phyloP scores from a whole-genome alignment of 2,329 filamentous ascomycete species.

The Alternaria arborescens region DNA sequence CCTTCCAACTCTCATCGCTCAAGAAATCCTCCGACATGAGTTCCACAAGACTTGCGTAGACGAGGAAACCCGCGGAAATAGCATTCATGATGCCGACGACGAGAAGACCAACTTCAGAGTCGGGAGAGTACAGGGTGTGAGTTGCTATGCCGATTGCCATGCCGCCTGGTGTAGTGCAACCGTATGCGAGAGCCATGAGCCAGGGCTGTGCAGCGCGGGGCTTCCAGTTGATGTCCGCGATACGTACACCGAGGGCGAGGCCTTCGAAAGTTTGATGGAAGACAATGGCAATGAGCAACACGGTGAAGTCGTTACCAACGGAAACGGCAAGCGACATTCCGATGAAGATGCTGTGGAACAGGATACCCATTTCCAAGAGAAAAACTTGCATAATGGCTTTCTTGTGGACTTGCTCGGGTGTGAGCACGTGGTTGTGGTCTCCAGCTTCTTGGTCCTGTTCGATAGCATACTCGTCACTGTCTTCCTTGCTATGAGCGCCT shows the following conservation, averaged over 20 bases:
- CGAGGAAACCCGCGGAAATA: constrained; percentile 78
- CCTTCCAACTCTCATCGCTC: constrained; percentile 75
- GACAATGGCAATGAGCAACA: constrained; percentile 67
- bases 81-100: constrained; percentile 91
- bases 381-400: constrained; percentile 47
- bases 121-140: constrained; percentile 81
- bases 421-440: constrained; percentile 23
- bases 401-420: constrained; percentile 36
- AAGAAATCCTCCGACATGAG: constrained; percentile 85
- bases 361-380: constrained; percentile 66
- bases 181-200: constrained; percentile 82
- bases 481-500: constrained; percentile 44
- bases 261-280: constrained; percentile 86
- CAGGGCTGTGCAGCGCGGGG: constrained; percentile 55
- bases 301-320: constrained; percentile 62
- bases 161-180: constrained; percentile 76
- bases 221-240: constrained; percentile 73
- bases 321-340: constrained; percentile 67
- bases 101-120: constrained; percentile 76
- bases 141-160: constrained; percentile 82
- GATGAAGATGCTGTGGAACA: constrained; percentile 71
- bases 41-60: constrained; percentile 86
- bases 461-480: constrained; percentile 31
- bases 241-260: constrained; percentile 83
- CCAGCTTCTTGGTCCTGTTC: constrained; percentile 37